These are phyloP conservation scores for Talaromyces ruber DNA, from an alignment of 495 filamentous ascomycete species.

Conservation along the genomic window DNA sequence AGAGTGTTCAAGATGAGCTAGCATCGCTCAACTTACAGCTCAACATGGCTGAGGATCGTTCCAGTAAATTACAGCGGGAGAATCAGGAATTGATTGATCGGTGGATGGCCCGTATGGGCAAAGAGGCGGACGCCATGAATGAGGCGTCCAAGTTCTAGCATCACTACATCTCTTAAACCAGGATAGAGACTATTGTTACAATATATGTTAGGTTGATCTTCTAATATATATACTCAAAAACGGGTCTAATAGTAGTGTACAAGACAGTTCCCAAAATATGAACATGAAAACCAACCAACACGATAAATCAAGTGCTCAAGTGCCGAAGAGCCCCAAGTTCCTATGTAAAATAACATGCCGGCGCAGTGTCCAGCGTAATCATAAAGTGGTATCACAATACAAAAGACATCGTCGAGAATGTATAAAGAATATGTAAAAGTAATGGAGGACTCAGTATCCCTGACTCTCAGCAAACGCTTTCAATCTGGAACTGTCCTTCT, in stretches of 20 bases:
- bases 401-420: conserved; percentile 2
- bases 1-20: conserved; percentile 87
- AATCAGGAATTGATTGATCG: conserved; percentile 82
- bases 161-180: background rate
- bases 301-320: background rate
- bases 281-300: background rate
- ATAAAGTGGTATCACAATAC: conserved; percentile 20
- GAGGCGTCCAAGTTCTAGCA: conserved; percentile 38
- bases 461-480: conserved; percentile 36
- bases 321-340: background rate
- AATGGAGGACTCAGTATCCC: conserved; percentile 4
- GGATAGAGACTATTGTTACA: background rate
- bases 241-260: background rate
- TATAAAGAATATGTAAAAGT: conserved; percentile 16
- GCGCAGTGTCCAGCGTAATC: background rate
- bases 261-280: background rate
- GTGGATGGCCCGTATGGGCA: conserved; percentile 80
- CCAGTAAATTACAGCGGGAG: conserved; percentile 61
- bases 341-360: background rate
- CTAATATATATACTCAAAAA: background rate
- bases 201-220: background rate
- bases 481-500: conserved; percentile 58
- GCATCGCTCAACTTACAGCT: conserved; percentile 77
- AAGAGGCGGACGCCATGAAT: conserved; percentile 87
- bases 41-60: conserved; percentile 70